Conservation (phyloP, 2,329 filamentous ascomycete genomes). For the Dryadomyces quercus-mongolicae region DNA sequence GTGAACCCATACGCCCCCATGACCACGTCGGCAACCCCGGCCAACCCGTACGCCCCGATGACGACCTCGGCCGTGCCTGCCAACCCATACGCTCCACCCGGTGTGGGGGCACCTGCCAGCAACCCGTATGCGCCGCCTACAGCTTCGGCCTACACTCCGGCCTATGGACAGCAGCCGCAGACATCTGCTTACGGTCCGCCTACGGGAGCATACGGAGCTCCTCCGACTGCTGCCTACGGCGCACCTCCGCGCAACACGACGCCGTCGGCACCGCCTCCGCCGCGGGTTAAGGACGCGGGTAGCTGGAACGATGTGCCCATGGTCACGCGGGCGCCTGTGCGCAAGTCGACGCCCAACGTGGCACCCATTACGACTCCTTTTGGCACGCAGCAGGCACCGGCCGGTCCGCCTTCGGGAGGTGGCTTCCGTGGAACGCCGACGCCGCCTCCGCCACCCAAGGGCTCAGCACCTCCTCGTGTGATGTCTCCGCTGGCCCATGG, state of each 20-base stretch:
- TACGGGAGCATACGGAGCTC: conserved; percentile 23
- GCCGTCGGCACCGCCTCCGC: conserved; percentile 57
- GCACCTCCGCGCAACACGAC: conserved; percentile 43
- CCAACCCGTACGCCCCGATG: conserved; percentile 37
- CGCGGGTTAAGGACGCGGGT: conserved; percentile 52
- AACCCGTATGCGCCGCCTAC: conserved; percentile 22
- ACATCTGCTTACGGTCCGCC: not conserved
- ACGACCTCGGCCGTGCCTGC: conserved; percentile 18
- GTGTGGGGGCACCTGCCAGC: conserved; percentile 8
- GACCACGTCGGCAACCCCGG: not conserved
- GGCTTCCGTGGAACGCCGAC: conserved; percentile 53
- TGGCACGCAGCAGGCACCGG: conserved; percentile 45
- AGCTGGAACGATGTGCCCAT: conserved; percentile 95
- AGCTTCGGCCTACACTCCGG: not conserved
- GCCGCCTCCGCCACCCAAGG: conserved; percentile 75
- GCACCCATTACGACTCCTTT: conserved; percentile 66
- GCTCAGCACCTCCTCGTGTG: conserved; percentile 54
- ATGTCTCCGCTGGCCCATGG: conserved; percentile 55
- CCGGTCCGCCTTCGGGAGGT: conserved; percentile 43
- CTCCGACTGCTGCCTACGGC: conserved; percentile 19
- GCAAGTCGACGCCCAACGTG: conserved; percentile 61
- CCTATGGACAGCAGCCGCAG: conserved; percentile 30
- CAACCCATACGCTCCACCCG: conserved; percentile 36
- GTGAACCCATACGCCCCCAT: too few relatives aligned
- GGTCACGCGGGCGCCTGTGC: conserved; percentile 60